Percentiles rank a stretch among this genome's conserved stretches.
These are phyloP conservation scores for Nicotiana rustica DNA, from an alignment of 305 asterid species.

Conservation along the genomic window DNA sequence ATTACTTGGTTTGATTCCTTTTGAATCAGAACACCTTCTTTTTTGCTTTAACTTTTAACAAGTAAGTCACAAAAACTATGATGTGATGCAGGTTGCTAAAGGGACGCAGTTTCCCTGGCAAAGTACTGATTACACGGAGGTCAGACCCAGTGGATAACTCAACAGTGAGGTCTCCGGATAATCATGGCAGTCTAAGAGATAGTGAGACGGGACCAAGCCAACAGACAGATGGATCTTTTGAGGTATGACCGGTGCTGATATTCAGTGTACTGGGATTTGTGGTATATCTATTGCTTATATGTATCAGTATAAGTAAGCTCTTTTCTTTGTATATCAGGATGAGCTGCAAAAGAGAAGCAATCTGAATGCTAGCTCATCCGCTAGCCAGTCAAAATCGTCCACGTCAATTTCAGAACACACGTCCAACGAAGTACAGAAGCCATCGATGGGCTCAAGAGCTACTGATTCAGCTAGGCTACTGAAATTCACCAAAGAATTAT, in stretches of 20 bases:
- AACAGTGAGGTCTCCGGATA: slow-evolving; percentile 63
- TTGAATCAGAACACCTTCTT: background rate
- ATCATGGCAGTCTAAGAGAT: slow-evolving; percentile 53
- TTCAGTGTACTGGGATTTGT: slow-evolving; percentile 8
- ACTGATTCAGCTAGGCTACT: slow-evolving; percentile 92
- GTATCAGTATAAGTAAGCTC: slow-evolving; percentile 11
- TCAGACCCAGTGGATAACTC: slow-evolving; percentile 69
- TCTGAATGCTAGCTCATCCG: slow-evolving; percentile 59
- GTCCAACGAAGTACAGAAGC: slow-evolving; percentile 63
- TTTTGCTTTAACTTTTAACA: background rate
- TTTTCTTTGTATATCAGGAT: slow-evolving; percentile 57
- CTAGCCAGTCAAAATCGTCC: slow-evolving; percentile 52
- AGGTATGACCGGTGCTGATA: slow-evolving; percentile 50
- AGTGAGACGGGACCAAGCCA: slow-evolving; percentile 57
- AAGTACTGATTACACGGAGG: slow-evolving; percentile 78
- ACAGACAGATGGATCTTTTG: slow-evolving; percentile 53
- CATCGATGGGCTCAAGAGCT: slow-evolving; percentile 82
- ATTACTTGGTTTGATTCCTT: slow-evolving; percentile 4
- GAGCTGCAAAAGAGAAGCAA: slow-evolving; percentile 64
- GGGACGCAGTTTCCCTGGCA: slow-evolving; percentile 99
- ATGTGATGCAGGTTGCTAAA: slow-evolving; percentile 71
- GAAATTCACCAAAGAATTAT: slow-evolving; percentile 90
- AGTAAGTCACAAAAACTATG: slow-evolving; percentile 28
- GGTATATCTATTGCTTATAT: slow-evolving; percentile 31
- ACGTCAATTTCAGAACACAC: slow-evolving; percentile 53